phyloP scores from a whole-genome alignment of 2,329 filamentous ascomycete species.

The Setomelanomma holmii region DNA sequence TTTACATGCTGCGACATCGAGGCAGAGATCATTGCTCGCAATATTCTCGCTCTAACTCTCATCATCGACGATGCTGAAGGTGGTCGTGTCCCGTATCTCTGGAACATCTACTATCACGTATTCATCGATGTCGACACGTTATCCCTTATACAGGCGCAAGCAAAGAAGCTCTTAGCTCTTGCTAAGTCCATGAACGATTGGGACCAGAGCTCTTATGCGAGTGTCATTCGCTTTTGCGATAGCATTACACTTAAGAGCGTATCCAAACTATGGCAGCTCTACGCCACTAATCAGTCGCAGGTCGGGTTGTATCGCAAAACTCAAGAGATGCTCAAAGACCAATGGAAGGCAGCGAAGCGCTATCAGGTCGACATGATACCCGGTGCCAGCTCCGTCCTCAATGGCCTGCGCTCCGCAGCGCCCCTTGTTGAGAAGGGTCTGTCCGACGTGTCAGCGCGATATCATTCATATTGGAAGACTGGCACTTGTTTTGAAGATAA shows the following conservation, averaged over 20 bases:
- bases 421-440: conserved; percentile 28
- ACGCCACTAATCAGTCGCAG: conserved; percentile 16
- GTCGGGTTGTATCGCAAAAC: not conserved
- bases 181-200: conserved; percentile 54
- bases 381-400: not conserved
- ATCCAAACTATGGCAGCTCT: conserved; percentile 51
- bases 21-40: conserved; percentile 61
- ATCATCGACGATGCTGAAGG: conserved; percentile 53
- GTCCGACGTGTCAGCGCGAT: conserved; percentile 11
- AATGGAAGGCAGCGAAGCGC: conserved; percentile 2
- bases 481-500: conserved; percentile 27
- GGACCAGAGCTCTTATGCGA: conserved; percentile 55
- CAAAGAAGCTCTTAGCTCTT: conserved; percentile 51
- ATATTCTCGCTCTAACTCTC: conserved; percentile 61
- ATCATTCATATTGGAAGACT: conserved; percentile 36
- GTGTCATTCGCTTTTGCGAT: conserved; percentile 59
- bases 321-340: not conserved
- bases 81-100: conserved; percentile 46
- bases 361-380: not conserved
- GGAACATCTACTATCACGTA: conserved; percentile 65
- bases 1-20: conserved; percentile 65
- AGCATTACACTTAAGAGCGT: conserved; percentile 54
- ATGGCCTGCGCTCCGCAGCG: conserved; percentile 26
- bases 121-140: conserved; percentile 52
- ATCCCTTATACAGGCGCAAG: conserved; percentile 51